Evolutionary conservation across 345 rosid species (phyloP).

Genomic region (Triadica sebifera): DNA sequence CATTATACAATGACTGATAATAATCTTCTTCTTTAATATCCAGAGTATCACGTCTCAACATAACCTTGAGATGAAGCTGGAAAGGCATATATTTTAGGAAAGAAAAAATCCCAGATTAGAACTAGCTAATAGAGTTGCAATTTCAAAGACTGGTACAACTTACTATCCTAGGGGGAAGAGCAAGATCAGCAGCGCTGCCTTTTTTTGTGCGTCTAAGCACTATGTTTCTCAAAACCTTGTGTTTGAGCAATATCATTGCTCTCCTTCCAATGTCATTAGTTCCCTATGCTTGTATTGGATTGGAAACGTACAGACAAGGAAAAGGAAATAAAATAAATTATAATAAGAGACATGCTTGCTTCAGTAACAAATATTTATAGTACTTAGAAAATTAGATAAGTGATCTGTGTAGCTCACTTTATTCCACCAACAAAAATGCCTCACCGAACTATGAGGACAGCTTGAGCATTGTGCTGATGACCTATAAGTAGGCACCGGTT

Average conservation of each 20-base stretch:
- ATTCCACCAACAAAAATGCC: conserved; percentile 99
- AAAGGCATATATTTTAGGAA: conserved; percentile 9
- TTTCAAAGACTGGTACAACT: conserved; percentile 25
- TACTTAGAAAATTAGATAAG: neutral
- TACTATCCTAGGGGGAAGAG: conserved; percentile 94
- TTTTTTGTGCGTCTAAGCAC: conserved; percentile 85
- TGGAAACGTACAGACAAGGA: conserved; percentile 59
- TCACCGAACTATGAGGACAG: conserved; percentile 77
- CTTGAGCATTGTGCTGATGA: conserved; percentile 49
- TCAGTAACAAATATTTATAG: neutral
- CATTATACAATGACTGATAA: conserved; percentile 75
- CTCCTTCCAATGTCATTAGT: conserved; percentile 45
- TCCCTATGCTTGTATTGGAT: conserved; percentile 60
- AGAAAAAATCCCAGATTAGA: neutral
- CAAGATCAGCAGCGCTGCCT: conserved; percentile 98
- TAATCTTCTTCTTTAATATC: conserved; percentile 85
- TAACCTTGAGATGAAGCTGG: conserved; percentile 43
- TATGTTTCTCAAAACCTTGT: conserved; percentile 67
- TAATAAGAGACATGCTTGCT: neutral
- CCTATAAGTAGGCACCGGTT: conserved; percentile 35
- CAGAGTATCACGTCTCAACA: conserved; percentile 75
- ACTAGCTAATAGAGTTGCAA: conserved; percentile 5
- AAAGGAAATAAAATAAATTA: neutral
- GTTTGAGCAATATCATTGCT: conserved; percentile 88
- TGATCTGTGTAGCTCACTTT: conserved; percentile 48